phyloP scores from a whole-genome alignment of 371 early-diverging fungal genomes.

The Mortierella sp. region DNA sequence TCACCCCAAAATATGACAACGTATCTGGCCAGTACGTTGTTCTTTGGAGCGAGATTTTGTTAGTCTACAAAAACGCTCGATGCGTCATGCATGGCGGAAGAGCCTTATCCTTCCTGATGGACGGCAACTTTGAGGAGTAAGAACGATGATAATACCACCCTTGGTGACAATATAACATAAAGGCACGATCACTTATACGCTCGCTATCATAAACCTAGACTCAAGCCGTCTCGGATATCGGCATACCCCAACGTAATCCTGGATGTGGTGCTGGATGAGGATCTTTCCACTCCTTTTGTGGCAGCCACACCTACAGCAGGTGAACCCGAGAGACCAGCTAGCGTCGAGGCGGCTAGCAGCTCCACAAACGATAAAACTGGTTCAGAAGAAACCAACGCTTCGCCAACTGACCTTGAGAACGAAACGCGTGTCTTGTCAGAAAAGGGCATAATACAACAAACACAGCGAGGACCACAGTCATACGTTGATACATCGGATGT shows the following conservation, averaged over 20 bases:
- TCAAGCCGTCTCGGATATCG: neutral
- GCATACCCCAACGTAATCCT: neutral
- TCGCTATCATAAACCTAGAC: neutral
- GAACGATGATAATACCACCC: neutral
- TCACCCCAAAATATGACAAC: neutral
- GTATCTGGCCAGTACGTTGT: slow-evolving; percentile 10
- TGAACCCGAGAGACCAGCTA: no score
- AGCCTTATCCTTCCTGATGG: slow-evolving; percentile 11
- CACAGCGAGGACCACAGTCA: neutral
- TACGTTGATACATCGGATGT: neutral
- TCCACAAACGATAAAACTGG: no score
- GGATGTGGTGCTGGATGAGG: neutral
- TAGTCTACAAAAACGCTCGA: slow-evolving; percentile 12
- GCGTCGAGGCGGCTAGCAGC: no score
- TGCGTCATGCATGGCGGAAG: slow-evolving; percentile 7
- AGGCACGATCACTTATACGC: neutral
- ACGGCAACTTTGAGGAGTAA: slow-evolving; percentile 6
- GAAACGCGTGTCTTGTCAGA: no score
- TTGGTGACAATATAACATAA: neutral
- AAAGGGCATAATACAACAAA: no score
- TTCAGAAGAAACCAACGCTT: no score
- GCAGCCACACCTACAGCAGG: no score
- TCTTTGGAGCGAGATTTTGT: slow-evolving; percentile 14
- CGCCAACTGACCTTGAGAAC: no score
- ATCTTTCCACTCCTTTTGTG: neutral